These are phyloP conservation scores for Calycina herbarum DNA, from an alignment of 2,329 filamentous ascomycete species.

Conservation along the genomic window DNA sequence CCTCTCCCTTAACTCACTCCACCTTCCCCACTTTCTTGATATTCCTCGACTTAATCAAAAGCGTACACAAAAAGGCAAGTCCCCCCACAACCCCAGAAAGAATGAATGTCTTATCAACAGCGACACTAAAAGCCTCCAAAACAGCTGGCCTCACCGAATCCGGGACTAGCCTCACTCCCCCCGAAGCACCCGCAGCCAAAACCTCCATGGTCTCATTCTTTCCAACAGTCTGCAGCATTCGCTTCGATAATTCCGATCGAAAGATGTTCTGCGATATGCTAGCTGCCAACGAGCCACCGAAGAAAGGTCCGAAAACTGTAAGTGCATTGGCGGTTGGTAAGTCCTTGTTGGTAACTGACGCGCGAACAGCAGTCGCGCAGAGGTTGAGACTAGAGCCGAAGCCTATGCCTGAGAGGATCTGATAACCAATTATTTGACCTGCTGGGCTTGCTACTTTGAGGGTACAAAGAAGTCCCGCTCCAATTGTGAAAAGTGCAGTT, in stretches of 20 bases:
- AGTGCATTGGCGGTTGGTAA: constrained; percentile 48
- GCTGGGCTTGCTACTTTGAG: constrained; percentile 36
- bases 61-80: constrained; percentile 16
- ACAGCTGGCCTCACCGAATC: constrained; percentile 51
- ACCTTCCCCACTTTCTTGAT: constrained; percentile 10
- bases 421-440: constrained; percentile 54
- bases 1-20: neutral
- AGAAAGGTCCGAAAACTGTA: constrained; percentile 52
- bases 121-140: constrained; percentile 56
- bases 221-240: constrained; percentile 15
- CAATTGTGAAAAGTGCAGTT: constrained; percentile 31
- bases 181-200: constrained; percentile 43
- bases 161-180: constrained; percentile 59
- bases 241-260: constrained; percentile 19
- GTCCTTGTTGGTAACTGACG: constrained; percentile 50
- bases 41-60: constrained; percentile 19
- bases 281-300: constrained; percentile 58
- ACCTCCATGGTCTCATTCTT: constrained; percentile 43
- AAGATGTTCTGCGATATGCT: constrained; percentile 52
- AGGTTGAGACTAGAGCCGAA: constrained; percentile 59
- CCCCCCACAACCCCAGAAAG: constrained; percentile 46
- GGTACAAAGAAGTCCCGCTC: constrained; percentile 56
- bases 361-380: constrained; percentile 54
- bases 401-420: constrained; percentile 55
- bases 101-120: constrained; percentile 53